A percentile compares a stretch with the other conserved stretches of the same genome.
Evolutionary conservation across 768 basidiomycete genomes (phyloP).

Genomic region (Lentinus brumalis): DNA sequence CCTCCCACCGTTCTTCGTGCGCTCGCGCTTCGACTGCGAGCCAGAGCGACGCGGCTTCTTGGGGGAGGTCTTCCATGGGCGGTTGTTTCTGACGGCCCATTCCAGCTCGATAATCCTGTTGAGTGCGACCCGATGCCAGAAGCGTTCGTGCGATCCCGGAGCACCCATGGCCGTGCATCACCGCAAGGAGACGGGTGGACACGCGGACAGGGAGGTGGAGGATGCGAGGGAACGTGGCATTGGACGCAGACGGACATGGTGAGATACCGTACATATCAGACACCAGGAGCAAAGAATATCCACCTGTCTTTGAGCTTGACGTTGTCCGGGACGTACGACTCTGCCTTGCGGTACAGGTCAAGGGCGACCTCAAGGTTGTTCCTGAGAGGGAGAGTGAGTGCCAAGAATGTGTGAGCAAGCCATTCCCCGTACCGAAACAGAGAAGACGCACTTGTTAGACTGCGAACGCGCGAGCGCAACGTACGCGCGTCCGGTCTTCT

Average conservation of each 20-base stretch:
- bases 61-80: conserved; percentile 58
- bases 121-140: background rate
- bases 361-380: conserved; percentile 81
- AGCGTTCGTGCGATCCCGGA: conserved; percentile 16
- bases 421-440: conserved; percentile 2
- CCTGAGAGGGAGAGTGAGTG: conserved; percentile 38
- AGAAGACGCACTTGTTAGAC: conserved; percentile 67
- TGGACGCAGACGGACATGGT: conserved; percentile 38
- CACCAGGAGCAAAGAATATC: conserved; percentile 71
- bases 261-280: conserved; percentile 54
- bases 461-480: conserved; percentile 81
- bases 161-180: no score
- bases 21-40: background rate
- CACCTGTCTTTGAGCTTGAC: conserved; percentile 86
- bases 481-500: conserved; percentile 82
- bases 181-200: conserved; percentile 11
- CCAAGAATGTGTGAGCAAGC: background rate
- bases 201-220: conserved; percentile 29
- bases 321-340: conserved; percentile 84
- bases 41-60: conserved; percentile 23
- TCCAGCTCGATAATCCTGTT: conserved; percentile 81
- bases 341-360: conserved; percentile 81
- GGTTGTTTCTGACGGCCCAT: conserved; percentile 69
- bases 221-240: conserved; percentile 17
- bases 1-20: background rate